Conservation (phyloP, 139 green algal genomes). For the Auxenochlorella protothecoides region DNA sequence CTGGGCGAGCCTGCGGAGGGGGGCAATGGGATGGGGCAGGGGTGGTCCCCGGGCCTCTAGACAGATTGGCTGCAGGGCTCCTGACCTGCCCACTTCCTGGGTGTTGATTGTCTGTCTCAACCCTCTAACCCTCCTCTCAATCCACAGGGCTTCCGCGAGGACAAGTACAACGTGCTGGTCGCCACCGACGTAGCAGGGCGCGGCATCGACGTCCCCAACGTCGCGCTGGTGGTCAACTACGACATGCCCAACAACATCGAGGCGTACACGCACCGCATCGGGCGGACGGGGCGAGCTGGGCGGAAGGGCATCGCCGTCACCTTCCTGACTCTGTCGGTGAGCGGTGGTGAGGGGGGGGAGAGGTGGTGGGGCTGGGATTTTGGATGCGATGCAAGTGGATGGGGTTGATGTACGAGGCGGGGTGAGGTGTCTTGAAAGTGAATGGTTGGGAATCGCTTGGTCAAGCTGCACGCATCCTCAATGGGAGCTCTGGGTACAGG, state of each 20-base stretch:
- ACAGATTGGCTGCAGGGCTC: too few relatives aligned
- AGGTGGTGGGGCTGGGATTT: too few relatives aligned
- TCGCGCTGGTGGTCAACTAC: slow-evolving; percentile 95
- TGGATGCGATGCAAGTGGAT: too few relatives aligned
- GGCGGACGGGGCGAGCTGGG: slow-evolving; percentile 76
- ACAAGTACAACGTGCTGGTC: slow-evolving; percentile 86
- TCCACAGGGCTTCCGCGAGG: slow-evolving; percentile 75
- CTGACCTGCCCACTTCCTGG: neutral
- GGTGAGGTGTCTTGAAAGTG: neutral
- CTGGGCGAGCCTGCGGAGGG: too few relatives aligned
- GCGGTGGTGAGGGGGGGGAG: too few relatives aligned
- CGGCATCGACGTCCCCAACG: slow-evolving; percentile 87
- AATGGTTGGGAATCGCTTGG: neutral
- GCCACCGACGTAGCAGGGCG: slow-evolving; percentile 95
- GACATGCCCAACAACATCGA: slow-evolving; percentile 95
- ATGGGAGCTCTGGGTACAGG: too few relatives aligned
- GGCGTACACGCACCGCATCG: slow-evolving; percentile 92
- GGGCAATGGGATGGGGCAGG: too few relatives aligned
- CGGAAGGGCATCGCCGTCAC: slow-evolving; percentile 79
- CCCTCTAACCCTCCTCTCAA: neutral
- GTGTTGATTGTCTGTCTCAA: neutral
- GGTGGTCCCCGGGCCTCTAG: too few relatives aligned
- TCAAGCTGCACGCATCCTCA: too few relatives aligned
- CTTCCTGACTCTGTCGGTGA: slow-evolving; percentile 62
- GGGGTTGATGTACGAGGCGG: neutral